phyloP scores from a whole-genome alignment of 805 yeast species.

The Metschnikowia henanensis region DNA sequence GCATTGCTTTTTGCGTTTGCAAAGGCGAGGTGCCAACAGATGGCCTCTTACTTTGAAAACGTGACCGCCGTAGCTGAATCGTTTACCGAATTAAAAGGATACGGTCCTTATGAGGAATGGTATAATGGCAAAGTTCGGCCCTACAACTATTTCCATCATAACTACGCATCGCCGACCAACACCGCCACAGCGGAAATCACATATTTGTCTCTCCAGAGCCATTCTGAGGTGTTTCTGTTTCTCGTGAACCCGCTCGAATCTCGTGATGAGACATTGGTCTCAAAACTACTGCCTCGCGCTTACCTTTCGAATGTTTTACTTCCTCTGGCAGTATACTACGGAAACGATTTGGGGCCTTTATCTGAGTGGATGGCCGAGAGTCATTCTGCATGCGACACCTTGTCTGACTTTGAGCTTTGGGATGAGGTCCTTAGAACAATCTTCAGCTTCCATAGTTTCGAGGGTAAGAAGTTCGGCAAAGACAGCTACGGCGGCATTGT shows the following conservation, averaged over 20 bases:
- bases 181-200: conserved; percentile 5
- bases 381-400: not conserved
- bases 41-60: conserved; percentile 17
- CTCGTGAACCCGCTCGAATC: conserved; percentile 25
- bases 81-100: conserved; percentile 18
- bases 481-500: conserved; percentile 3
- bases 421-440: conserved; percentile 12
- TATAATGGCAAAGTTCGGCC: conserved; percentile 28
- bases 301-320: conserved; percentile 32
- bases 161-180: conserved; percentile 20
- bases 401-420: conserved; percentile 15
- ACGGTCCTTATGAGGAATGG: conserved; percentile 27
- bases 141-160: conserved; percentile 29
- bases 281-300: conserved; percentile 17
- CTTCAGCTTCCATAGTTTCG: conserved; percentile 1
- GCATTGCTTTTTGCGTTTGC: conserved; percentile 11
- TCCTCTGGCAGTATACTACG: conserved; percentile 25
- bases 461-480: not conserved
- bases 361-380: conserved; percentile 24
- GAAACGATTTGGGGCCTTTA: conserved; percentile 26
- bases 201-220: conserved; percentile 14
- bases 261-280: conserved; percentile 7
- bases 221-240: conserved; percentile 21
- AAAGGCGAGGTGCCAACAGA: conserved; percentile 16
- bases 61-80: conserved; percentile 11